A percentile compares a stretch with the other conserved stretches of the same genome.
These are phyloP conservation scores for Onygenales sp. DNA, from an alignment of 2,329 filamentous ascomycete species.

Conservation along the genomic window DNA sequence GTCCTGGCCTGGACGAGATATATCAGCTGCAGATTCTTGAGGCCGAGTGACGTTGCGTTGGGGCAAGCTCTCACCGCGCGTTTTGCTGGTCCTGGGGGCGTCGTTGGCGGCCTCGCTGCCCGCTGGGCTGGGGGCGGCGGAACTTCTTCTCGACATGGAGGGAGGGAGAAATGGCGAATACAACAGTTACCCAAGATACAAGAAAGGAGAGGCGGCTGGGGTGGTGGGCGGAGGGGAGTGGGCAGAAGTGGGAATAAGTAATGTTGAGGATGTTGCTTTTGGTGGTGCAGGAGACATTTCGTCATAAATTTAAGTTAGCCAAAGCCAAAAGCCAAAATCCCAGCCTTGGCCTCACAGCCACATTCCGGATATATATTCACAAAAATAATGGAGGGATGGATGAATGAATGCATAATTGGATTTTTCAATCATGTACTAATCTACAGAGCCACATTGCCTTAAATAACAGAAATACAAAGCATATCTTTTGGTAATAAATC, in stretches of 20 bases:
- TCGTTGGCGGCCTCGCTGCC: neutral
- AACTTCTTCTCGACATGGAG: conserved; percentile 30
- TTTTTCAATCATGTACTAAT: too few species aligned
- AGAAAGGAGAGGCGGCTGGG: conserved; percentile 2
- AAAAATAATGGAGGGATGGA: neutral
- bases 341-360: neutral
- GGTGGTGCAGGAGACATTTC: conserved; percentile 1
- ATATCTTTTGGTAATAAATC: neutral
- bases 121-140: conserved; percentile 12
- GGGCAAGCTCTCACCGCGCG: conserved; percentile 6
- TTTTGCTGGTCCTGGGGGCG: conserved; percentile 2
- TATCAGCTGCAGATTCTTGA: conserved; percentile 8
- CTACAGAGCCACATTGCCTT: too few species aligned
- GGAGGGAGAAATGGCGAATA: neutral
- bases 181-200: conserved; percentile 7
- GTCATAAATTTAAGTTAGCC: neutral
- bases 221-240: conserved; percentile 6
- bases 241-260: neutral
- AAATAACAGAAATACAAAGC: too few species aligned
- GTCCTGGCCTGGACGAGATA: conserved; percentile 29
- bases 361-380: neutral
- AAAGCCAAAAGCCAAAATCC: neutral
- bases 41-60: conserved; percentile 6
- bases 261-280: neutral
- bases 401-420: too few species aligned